Conservation (phyloP, 257 asterid genomes). For the Fraxinus quadrangulata region DNA sequence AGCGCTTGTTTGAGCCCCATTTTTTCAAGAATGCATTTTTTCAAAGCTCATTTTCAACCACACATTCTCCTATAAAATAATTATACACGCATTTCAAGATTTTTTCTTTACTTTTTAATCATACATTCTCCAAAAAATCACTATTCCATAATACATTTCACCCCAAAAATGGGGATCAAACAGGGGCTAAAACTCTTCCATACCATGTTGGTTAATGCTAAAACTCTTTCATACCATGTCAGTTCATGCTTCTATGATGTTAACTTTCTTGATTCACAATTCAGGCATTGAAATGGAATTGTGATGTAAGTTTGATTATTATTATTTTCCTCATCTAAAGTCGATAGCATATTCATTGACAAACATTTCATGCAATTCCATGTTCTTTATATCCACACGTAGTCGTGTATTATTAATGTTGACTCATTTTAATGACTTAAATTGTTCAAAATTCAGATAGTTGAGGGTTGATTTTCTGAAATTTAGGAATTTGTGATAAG, state of each 20-base stretch:
- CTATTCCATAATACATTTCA: too few relatives aligned
- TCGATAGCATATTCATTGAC: background rate
- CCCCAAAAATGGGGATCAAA: too few relatives aligned
- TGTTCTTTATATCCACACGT: background rate
- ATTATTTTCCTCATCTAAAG: background rate
- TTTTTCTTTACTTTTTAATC: too few relatives aligned
- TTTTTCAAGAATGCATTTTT: too few relatives aligned
- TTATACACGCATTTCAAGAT: too few relatives aligned
- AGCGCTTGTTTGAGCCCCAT: too few relatives aligned
- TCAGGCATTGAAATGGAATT: background rate
- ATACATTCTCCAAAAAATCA: too few relatives aligned
- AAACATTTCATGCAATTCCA: background rate
- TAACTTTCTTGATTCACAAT: background rate
- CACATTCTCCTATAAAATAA: too few relatives aligned
- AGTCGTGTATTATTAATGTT: background rate
- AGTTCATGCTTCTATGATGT: background rate
- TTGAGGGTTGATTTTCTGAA: slow-evolving; percentile 3
- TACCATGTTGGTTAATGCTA: background rate
- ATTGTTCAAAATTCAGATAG: slow-evolving; percentile 7
- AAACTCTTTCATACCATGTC: background rate
- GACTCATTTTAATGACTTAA: background rate
- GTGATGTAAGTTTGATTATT: background rate
- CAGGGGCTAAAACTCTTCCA: background rate
- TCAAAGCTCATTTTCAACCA: too few relatives aligned
- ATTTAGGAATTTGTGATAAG: background rate